A percentile compares a stretch with the other conserved stretches of the same genome.
Conservation (phyloP, 2,329 filamentous ascomycete species). For the Stylonectria norvegica region DNA sequence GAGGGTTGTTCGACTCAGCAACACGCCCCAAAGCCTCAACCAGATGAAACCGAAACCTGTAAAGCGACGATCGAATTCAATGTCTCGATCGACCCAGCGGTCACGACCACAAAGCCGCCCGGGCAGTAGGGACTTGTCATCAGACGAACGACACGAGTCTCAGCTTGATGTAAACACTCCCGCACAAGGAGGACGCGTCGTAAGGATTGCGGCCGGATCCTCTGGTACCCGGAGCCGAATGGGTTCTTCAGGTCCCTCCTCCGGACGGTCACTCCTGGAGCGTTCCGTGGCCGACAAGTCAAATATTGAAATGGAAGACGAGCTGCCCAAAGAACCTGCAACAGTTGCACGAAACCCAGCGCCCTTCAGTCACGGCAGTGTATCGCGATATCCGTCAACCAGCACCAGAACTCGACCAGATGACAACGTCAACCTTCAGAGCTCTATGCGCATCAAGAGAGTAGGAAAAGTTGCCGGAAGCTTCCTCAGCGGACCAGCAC, state of each 20-base stretch:
- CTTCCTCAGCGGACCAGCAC: slow-evolving; percentile 76
- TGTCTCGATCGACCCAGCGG: slow-evolving; percentile 38
- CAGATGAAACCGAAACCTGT: slow-evolving; percentile 39
- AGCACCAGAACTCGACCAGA: slow-evolving; percentile 50
- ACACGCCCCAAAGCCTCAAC: slow-evolving; percentile 43
- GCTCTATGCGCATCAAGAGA: slow-evolving; percentile 74
- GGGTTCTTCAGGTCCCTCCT: slow-evolving; percentile 36
- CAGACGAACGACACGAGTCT: slow-evolving; percentile 37
- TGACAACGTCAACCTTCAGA: slow-evolving; percentile 64
- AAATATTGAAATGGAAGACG: slow-evolving; percentile 42
- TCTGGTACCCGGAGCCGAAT: slow-evolving; percentile 43
- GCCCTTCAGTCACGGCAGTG: slow-evolving; percentile 48
- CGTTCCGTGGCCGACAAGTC: slow-evolving; percentile 34
- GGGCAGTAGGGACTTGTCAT: slow-evolving; percentile 39
- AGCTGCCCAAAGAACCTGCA: slow-evolving; percentile 48
- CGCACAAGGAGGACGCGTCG: slow-evolving; percentile 47
- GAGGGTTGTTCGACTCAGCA: slow-evolving; percentile 56
- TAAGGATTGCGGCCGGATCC: slow-evolving; percentile 53
- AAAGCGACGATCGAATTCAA: slow-evolving; percentile 50
- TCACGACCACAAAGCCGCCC: slow-evolving; percentile 36
- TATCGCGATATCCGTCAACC: slow-evolving; percentile 51
- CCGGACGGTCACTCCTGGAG: slow-evolving; percentile 34
- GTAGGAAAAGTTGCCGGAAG: slow-evolving; percentile 71
- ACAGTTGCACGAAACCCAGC: slow-evolving; percentile 48
- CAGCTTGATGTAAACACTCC: slow-evolving; percentile 52